phyloP scores from a whole-genome alignment of 2,329 filamentous ascomycete genomes.

The Scytalidium sp. region DNA sequence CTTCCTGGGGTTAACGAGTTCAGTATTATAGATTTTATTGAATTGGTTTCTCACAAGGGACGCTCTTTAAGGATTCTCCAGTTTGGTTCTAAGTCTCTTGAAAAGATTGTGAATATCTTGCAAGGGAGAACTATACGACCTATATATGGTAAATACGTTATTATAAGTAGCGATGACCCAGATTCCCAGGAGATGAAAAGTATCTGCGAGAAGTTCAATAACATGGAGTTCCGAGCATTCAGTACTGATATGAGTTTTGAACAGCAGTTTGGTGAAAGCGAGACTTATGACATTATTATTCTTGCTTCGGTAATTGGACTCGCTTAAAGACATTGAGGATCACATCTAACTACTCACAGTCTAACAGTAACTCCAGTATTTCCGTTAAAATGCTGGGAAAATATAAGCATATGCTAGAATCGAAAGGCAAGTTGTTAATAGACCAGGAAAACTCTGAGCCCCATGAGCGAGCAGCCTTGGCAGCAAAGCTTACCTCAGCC shows the following conservation, averaged over 20 bases:
- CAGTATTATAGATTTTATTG: neutral
- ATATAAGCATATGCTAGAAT: too few relatives aligned
- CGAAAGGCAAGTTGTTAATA: too few relatives aligned
- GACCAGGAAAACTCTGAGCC: too few relatives aligned
- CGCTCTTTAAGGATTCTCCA: neutral
- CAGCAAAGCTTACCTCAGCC: too few relatives aligned
- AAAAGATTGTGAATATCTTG: neutral
- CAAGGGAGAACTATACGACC: neutral
- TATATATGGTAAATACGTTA: neutral
- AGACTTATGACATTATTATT: slow-evolving; percentile 22
- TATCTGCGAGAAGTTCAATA: neutral
- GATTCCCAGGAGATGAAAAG: neutral
- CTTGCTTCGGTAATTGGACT: slow-evolving; percentile 20
- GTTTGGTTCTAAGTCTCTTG: neutral
- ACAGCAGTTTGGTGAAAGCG: slow-evolving; percentile 32
- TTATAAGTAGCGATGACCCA: neutral
- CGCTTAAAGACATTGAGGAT: too few relatives aligned
- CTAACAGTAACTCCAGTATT: too few relatives aligned
- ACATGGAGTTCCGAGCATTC: neutral
- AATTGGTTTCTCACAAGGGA: neutral
- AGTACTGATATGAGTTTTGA: too few relatives aligned
- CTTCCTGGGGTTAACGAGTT: neutral
- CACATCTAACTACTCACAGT: too few relatives aligned
- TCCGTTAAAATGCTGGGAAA: too few relatives aligned
- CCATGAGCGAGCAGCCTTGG: too few relatives aligned